Evolutionary conservation across 2,329 filamentous ascomycete species (phyloP).

Genomic region (Arthroderma uncinatum): DNA sequence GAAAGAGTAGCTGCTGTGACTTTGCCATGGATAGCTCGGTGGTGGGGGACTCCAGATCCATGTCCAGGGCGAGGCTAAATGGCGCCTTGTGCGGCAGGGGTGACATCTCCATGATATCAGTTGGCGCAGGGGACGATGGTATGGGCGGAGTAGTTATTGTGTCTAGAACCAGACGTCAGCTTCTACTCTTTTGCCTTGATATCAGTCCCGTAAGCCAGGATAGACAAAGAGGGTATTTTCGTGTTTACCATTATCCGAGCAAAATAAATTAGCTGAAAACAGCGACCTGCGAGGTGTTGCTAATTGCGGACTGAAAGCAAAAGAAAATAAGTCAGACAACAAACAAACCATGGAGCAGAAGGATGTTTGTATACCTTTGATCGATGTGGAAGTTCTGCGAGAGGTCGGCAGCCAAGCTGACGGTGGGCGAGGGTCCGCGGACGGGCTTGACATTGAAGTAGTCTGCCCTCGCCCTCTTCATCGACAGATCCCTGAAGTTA

Average conservation of each 20-base stretch:
- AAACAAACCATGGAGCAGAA: slow-evolving; percentile 18
- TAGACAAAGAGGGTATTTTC: neutral
- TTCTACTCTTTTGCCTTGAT: neutral
- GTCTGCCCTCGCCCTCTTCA: slow-evolving; percentile 57
- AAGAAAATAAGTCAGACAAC: slow-evolving; percentile 14
- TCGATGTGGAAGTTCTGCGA: slow-evolving; percentile 97
- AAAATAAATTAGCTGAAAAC: slow-evolving; percentile 63
- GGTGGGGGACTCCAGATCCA: slow-evolving; percentile 62
- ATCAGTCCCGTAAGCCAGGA: neutral
- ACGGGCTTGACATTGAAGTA: slow-evolving; percentile 73
- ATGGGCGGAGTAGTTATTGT: slow-evolving; percentile 74
- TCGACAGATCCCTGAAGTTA: slow-evolving; percentile 64
- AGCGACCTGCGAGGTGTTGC: slow-evolving; percentile 74
- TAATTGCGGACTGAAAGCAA: slow-evolving; percentile 61
- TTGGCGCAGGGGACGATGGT: slow-evolving; percentile 63
- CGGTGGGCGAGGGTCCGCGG: slow-evolving; percentile 77
- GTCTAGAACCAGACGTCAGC: slow-evolving; percentile 42
- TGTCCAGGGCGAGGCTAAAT: slow-evolving; percentile 47
- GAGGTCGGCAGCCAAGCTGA: slow-evolving; percentile 82
- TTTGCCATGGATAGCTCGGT: slow-evolving; percentile 44
- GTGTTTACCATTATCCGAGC: slow-evolving; percentile 37
- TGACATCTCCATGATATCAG: slow-evolving; percentile 85
- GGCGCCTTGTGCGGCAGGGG: slow-evolving; percentile 79
- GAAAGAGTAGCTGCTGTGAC: slow-evolving; percentile 24
- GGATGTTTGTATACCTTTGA: slow-evolving; percentile 55